These are phyloP conservation scores for Sphaerostilbella broomeana DNA, from an alignment of 2,329 filamentous ascomycete genomes.

Conservation along the genomic window DNA sequence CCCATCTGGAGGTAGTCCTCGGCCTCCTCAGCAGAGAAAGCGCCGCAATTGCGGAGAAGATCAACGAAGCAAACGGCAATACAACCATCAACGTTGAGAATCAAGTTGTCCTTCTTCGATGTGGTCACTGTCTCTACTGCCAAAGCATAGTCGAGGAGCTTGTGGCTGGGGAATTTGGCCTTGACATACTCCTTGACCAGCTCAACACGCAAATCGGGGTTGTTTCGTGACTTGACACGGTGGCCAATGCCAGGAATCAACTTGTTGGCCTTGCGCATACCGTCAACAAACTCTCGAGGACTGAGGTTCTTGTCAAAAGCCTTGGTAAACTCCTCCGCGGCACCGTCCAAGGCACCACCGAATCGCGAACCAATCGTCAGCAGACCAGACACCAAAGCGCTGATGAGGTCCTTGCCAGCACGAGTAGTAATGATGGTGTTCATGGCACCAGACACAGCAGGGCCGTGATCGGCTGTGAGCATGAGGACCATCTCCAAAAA, in stretches of 20 bases:
- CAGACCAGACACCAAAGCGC: constrained; percentile 89
- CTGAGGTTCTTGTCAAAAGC: constrained; percentile 97
- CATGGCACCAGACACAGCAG: constrained; percentile 98
- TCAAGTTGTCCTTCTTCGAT: constrained; percentile 99
- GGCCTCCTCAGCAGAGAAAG: constrained; percentile 91
- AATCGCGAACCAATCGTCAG: constrained; percentile 97
- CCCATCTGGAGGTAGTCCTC: constrained; percentile 99
- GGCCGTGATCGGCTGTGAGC: constrained; percentile 98
- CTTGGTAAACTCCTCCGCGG: constrained; percentile 96
- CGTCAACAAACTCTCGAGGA: constrained; percentile 98
- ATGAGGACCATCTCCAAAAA: constrained; percentile 99
- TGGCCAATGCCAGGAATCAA: constrained; percentile 98
- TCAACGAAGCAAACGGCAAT: constrained; percentile 99
- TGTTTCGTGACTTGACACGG: constrained; percentile 99
- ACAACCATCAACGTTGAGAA: constrained; percentile 97
- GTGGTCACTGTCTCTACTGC: constrained; percentile 97
- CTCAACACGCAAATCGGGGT: constrained; percentile 98
- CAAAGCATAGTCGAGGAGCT: constrained; percentile 97
- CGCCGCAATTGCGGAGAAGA: constrained; percentile 93
- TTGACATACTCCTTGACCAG: constrained; percentile 98
- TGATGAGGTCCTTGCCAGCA: constrained; percentile 98
- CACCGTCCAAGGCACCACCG: constrained; percentile 95
- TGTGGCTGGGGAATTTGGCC: constrained; percentile 95
- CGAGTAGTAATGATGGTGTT: constrained; percentile 99
- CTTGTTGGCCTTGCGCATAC: constrained; percentile 99